Evolutionary conservation across 345 rosid species (phyloP).

Genomic region (Trapa bicornis): DNA sequence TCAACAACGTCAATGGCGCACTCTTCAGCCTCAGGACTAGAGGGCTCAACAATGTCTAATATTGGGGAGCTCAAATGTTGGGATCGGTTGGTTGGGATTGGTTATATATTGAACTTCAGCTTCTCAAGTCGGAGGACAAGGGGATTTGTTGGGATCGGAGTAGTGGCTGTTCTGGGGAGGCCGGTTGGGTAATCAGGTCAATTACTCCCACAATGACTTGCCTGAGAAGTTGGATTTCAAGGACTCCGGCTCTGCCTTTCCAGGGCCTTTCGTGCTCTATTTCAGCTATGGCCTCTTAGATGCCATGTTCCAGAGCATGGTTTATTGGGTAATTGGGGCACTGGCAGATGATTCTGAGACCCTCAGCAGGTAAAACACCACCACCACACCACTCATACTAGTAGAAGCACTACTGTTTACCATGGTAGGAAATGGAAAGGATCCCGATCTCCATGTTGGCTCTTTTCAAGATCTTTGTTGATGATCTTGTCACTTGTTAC

Average conservation of each 20-base stretch:
- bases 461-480: not conserved
- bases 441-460: not conserved
- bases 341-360: slow-evolving; percentile 76
- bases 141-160: slow-evolving; percentile 55
- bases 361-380: slow-evolving; percentile 47
- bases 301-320: slow-evolving; percentile 85
- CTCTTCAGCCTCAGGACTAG: slow-evolving; percentile 64
- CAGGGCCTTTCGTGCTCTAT: slow-evolving; percentile 66
- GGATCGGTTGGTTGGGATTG: slow-evolving; percentile 62
- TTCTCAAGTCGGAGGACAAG: slow-evolving; percentile 52
- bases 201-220: slow-evolving; percentile 22
- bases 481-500: not conserved
- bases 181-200: slow-evolving; percentile 59
- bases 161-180: slow-evolving; percentile 60
- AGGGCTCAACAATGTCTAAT: slow-evolving; percentile 76
- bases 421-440: not conserved
- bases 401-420: not conserved
- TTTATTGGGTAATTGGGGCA: slow-evolving; percentile 89
- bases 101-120: slow-evolving; percentile 67
- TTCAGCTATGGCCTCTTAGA: slow-evolving; percentile 75
- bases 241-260: slow-evolving; percentile 42
- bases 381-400: not conserved
- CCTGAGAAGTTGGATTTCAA: slow-evolving; percentile 56
- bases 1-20: slow-evolving; percentile 61
- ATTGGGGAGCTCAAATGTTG: slow-evolving; percentile 91